Percentiles rank a stretch among this genome's conserved stretches.
phyloP scores from a whole-genome alignment of 1,284 basidiomycete species.

The Sporisorium graminicola region DNA sequence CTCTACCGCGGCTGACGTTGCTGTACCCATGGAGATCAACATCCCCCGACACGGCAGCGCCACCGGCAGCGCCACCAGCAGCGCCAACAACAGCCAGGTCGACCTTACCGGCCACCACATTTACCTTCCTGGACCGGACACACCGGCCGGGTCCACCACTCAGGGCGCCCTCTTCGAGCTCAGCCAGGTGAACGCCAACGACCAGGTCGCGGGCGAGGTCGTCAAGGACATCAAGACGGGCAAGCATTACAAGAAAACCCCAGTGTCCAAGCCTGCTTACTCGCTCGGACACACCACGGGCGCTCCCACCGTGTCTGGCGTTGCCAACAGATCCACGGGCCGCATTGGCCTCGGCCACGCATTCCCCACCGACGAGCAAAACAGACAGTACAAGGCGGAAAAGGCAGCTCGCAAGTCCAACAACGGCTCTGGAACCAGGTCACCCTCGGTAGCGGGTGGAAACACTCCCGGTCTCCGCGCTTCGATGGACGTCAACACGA shows the following conservation, averaged over 20 bases:
- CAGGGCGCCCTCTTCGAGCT: conserved; percentile 36
- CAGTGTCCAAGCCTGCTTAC: conserved; percentile 35
- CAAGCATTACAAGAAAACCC: conserved; percentile 53
- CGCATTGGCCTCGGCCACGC: conserved; percentile 48
- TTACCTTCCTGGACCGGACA: conserved; percentile 21
- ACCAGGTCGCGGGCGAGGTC: conserved; percentile 32
- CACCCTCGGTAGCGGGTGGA: conserved; percentile 23
- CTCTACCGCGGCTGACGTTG: conserved; percentile 34
- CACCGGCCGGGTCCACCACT: neutral
- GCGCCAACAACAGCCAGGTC: conserved; percentile 34
- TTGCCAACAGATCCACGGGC: conserved; percentile 17
- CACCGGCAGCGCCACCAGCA: conserved; percentile 20
- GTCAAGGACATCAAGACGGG: conserved; percentile 55
- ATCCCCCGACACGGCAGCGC: conserved; percentile 19
- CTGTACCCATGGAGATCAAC: conserved; percentile 42
- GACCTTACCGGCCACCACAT: conserved; percentile 48
- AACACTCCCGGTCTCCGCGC: conserved; percentile 8
- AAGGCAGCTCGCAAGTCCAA: conserved; percentile 33
- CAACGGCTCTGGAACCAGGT: conserved; percentile 23
- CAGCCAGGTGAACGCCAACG: conserved; percentile 27
- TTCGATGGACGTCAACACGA: conserved; percentile 43
- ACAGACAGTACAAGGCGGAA: conserved; percentile 40
- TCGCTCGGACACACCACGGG: conserved; percentile 49
- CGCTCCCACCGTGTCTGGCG: conserved; percentile 26
- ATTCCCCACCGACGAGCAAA: conserved; percentile 49